Base-by-base conservation (phyloP, 768 basidiomycete species). In the Tulasnella sp. region DNA sequence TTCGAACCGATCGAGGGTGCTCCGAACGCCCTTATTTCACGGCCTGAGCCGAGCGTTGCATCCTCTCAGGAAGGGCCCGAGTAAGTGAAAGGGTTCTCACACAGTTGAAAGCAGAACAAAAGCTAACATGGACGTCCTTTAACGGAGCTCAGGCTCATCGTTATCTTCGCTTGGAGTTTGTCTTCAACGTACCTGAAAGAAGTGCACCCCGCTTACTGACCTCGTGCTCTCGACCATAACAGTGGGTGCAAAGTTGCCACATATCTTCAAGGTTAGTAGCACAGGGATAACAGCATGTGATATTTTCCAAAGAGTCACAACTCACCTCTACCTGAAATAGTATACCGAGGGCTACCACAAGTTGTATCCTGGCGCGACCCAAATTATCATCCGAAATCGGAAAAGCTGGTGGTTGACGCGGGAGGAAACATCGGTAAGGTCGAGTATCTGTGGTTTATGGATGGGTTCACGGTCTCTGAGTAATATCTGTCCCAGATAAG, bases 321-420 rank as follows among this genome's bases (percentile, higher is more conserved):
- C 9, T 24, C 20, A 60, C 24, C 16, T 16, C 64, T 28, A 14
- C 58, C 9, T 28, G 60, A 44, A 20, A 37, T 48, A 80, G 75
- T 81, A 81, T 58, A 81, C 81, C 34, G 81, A 81, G 44, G 73
- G 44, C 8, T 81, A 81, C 74, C 40, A 81, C 54, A 72, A 73
- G 34, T 31, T 81, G 16, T 81, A 75, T 37, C 81, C 81, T 1
- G 69, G 72, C 12, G 81, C 81, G n/a, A 73, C 81, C 0, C 81
- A 81, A 46, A 81, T 81, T 22, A 11, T 81, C 41, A 42, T 81
- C 12, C 80, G 28, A 42, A 81, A 80, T 34, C 46, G 46, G 34
- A 18, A 34, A 37, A 48, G 42, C 20, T 48, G 81, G 31, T 81
- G 76, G 78, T 42, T 50, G 48, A 50, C 46, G 48, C 34, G 48